Evolutionary conservation across 1,139 yeast species (phyloP).

Genomic region (Taphrina pruni): DNA sequence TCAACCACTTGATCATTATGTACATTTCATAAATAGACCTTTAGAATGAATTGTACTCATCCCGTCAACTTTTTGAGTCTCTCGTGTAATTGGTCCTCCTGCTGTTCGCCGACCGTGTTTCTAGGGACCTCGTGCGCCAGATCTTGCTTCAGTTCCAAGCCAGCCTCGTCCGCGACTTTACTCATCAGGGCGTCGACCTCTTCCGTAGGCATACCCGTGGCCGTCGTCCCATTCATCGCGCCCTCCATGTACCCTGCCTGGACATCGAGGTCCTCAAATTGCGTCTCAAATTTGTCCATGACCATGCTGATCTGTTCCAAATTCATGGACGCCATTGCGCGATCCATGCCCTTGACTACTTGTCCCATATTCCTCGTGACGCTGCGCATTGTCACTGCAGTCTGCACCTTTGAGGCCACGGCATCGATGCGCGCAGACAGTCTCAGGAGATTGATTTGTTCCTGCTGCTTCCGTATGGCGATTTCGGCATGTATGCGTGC

Average conservation of each 20-base stretch:
- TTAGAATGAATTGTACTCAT: background rate
- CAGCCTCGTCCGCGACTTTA: conserved; percentile 97
- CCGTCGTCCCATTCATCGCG: conserved; percentile 61
- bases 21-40: too few species aligned
- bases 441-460: conserved; percentile 77
- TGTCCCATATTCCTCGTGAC: conserved; percentile 93
- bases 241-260: conserved; percentile 88
- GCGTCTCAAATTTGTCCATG: conserved; percentile 96
- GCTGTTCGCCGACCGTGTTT: conserved; percentile 23
- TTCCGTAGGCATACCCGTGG: conserved; percentile 89
- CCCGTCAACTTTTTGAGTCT: conserved; percentile 30
- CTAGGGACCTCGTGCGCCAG: conserved; percentile 50
- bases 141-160: conserved; percentile 87
- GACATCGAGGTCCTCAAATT: conserved; percentile 95
- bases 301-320: conserved; percentile 87
- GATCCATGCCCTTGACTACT: conserved; percentile 95
- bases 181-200: conserved; percentile 91
- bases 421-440: conserved; percentile 92
- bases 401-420: conserved; percentile 92
- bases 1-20: too few species aligned
- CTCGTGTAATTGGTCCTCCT: conserved; percentile 33
- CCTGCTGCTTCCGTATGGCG: conserved; percentile 90
- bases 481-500: conserved; percentile 95
- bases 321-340: conserved; percentile 94
- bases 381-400: conserved; percentile 95